Percentiles rank a stretch among this genome's conserved stretches.
Conservation (phyloP, 345 rosid genomes). For the Gossypium ekmanianum region DNA sequence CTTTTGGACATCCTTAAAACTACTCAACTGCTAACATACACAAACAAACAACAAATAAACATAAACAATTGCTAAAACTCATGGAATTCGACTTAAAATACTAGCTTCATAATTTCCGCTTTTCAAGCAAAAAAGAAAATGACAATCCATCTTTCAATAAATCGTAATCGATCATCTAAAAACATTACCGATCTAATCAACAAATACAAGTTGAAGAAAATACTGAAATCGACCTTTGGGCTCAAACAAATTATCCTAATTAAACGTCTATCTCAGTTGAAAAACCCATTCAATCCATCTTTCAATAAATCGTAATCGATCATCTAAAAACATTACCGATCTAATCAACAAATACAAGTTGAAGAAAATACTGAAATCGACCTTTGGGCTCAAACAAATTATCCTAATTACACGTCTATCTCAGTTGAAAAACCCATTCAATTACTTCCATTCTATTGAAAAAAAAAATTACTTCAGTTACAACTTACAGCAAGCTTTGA, state of each 20-base stretch:
- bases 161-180: background rate
- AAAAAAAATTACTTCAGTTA: background rate
- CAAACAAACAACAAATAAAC: conserved; percentile 3
- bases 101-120: background rate
- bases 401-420: background rate
- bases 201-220: background rate
- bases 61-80: background rate
- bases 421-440: background rate
- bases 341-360: background rate
- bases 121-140: background rate
- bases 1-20: conserved; percentile 51
- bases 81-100: background rate
- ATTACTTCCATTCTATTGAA: background rate
- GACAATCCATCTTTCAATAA: background rate
- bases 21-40: conserved; percentile 28
- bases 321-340: conserved; percentile 1
- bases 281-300: background rate
- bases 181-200: background rate
- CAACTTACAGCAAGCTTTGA: conserved; percentile 4
- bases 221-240: conserved; percentile 1
- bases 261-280: background rate
- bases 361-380: background rate
- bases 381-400: conserved; percentile 6
- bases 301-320: background rate
- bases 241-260: background rate